Evolutionary conservation across 768 basidiomycete species (phyloP).

Genomic region (Russula griseocarnosa): DNA sequence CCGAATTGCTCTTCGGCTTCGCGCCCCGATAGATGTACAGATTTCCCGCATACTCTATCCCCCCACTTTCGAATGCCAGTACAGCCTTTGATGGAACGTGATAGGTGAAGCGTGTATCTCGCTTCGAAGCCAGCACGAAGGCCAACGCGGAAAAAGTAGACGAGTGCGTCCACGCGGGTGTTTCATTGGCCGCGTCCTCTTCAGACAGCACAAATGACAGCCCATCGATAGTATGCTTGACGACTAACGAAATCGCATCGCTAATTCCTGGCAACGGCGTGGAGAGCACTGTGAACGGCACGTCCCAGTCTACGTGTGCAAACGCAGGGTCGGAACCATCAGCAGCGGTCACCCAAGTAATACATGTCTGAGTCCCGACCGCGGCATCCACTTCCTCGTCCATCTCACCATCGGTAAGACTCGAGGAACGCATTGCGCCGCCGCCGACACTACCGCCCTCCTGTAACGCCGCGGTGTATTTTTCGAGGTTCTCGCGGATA

Average conservation of each 20-base stretch:
- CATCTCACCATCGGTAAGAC: conserved; percentile 81
- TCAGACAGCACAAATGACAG: conserved; percentile 30
- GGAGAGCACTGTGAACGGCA: conserved; percentile 58
- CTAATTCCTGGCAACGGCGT: conserved; percentile 58
- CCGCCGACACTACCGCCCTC: conserved; percentile 40
- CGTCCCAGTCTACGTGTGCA: conserved; percentile 37
- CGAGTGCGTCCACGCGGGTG: conserved; percentile 61
- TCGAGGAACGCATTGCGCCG: conserved; percentile 59
- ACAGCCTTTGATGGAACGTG: conserved; percentile 58
- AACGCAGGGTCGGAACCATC: conserved; percentile 47
- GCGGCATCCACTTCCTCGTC: conserved; percentile 84
- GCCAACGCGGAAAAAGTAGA: conserved; percentile 87
- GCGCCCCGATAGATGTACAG: conserved; percentile 78
- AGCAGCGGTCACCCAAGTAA: conserved; percentile 58
- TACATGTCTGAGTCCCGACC: conserved; percentile 58
- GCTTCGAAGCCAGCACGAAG: conserved; percentile 92
- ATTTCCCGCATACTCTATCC: conserved; percentile 66
- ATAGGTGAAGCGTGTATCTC: conserved; percentile 81
- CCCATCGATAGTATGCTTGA: conserved; percentile 54
- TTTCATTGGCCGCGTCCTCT: conserved; percentile 24
- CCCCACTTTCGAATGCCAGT: conserved; percentile 81
- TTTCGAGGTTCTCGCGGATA: conserved; percentile 79
- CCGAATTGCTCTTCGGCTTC: conserved; percentile 50
- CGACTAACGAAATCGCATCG: conserved; percentile 45
- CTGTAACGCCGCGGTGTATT: conserved; percentile 68